Evolutionary conservation across 768 basidiomycete genomes (phyloP).

Genomic region (Steccherinum ochraceum): DNA sequence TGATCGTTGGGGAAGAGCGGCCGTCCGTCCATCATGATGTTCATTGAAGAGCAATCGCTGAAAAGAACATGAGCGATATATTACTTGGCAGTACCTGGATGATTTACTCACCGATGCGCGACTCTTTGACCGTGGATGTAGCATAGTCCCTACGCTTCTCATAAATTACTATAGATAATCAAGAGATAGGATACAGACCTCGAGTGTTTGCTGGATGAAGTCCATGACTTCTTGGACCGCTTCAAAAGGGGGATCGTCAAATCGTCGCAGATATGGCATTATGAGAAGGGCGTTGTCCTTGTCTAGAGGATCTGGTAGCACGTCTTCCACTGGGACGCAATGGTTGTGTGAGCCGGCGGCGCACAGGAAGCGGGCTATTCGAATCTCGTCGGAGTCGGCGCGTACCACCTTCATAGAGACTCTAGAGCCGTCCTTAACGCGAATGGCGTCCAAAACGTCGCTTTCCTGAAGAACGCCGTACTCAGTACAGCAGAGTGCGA

Average conservation of each 20-base stretch:
- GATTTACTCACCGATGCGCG: conserved; percentile 13
- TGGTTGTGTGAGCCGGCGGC: conserved; percentile 12
- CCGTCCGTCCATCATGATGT: conserved; percentile 14
- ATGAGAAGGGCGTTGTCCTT: conserved; percentile 11
- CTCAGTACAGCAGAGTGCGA: neutral
- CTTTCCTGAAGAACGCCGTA: neutral
- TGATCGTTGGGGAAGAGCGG: conserved; percentile 17
- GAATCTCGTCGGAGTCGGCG: conserved; percentile 4
- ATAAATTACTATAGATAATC: neutral
- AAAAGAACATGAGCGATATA: neutral
- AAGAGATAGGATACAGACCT: neutral
- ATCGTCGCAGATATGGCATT: conserved; percentile 21
- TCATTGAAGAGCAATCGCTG: conserved; percentile 11
- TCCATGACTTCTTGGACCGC: conserved; percentile 11
- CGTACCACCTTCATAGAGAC: conserved; percentile 14
- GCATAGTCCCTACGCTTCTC: conserved; percentile 9
- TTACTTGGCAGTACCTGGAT: too few relatives aligned
- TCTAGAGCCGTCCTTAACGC: neutral
- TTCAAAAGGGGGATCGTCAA: conserved; percentile 18
- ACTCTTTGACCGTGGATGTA: conserved; percentile 12
- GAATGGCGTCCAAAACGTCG: conserved; percentile 13
- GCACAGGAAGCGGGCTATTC: conserved; percentile 4
- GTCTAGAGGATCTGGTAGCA: conserved; percentile 13
- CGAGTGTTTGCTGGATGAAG: conserved; percentile 4
- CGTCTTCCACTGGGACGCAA: conserved; percentile 17